Percentiles rank a stretch among this genome's conserved stretches.
phyloP scores from a whole-genome alignment of 164 flowering plant genomes.

The Cinnamomum micranthum region DNA sequence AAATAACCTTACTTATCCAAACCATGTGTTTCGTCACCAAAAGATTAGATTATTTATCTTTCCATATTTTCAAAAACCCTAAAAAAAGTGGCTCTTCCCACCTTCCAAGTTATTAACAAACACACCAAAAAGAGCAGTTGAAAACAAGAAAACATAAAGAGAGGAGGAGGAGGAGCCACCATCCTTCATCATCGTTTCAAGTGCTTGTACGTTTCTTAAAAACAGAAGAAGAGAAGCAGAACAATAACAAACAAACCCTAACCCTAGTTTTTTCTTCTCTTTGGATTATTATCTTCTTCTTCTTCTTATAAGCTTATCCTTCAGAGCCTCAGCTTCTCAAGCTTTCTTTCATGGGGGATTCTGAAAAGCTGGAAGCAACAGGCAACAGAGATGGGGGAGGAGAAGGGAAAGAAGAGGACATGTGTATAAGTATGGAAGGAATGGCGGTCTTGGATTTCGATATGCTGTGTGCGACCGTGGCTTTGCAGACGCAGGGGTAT shows the following conservation, averaged over 20 bases:
- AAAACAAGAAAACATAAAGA: not conserved
- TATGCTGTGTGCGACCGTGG: constrained; percentile 83
- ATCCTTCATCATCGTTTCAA: too few species aligned
- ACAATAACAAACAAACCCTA: not conserved
- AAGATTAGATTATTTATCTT: too few species aligned
- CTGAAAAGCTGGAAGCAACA: constrained; percentile 29
- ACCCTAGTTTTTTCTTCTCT: not conserved
- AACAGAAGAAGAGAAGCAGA: not conserved
- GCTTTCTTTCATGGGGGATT: constrained; percentile 40
- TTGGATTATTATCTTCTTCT: not conserved
- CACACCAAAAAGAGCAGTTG: not conserved
- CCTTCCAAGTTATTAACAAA: not conserved
- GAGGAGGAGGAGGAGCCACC: not conserved
- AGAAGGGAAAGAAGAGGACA: constrained; percentile 36
- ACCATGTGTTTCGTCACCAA: too few species aligned
- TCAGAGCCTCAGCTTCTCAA: not conserved
- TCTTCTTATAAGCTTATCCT: not conserved
- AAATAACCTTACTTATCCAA: too few species aligned
- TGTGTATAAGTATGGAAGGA: constrained; percentile 40
- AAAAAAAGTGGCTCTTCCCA: not conserved
- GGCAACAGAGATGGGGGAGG: constrained; percentile 11
- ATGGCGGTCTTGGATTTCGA: constrained; percentile 80
- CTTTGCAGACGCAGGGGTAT: constrained; percentile 67
- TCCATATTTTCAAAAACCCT: too few species aligned
- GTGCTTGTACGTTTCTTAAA: not conserved